Base-by-base conservation (phyloP, 2,329 filamentous ascomycete species). In the Colletotrichum lini region DNA sequence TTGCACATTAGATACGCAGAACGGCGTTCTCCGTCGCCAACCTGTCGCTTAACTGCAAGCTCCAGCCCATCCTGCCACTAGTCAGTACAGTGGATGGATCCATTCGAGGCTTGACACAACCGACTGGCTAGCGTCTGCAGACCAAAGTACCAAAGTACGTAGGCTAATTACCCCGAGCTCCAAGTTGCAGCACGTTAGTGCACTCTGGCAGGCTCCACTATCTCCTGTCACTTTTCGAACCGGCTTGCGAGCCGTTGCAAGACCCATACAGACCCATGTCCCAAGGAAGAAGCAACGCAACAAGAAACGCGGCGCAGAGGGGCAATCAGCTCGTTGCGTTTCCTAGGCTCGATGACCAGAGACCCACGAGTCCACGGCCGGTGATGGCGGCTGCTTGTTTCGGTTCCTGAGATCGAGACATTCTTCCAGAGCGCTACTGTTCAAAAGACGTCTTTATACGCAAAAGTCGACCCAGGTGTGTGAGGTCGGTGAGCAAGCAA, bases 181-280 rank as follows among this genome's bases (percentile, higher is more conserved):
- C 60, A 42, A 63, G 38, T 40, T 71, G 65, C 57, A 67, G 64
- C 35, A 40, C 58, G 49, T 64, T 59, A 30, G 30, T 8, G 30
- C 30, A 59, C 38, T 30, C 30, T 71, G 52, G 67, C 52, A 26
- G 15, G 65, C 65, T 57, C 68, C 68, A 65, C 68, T 54, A 15
- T 18, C 40, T 68, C 13, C 68, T 71, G 68, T 63, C 65, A 68
- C n/a, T 57, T 68, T 62, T 68, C 68, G 68, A 71, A 68, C 69
- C 69, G 69, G 69, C 65, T 71, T 40, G 45, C 65, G 47, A 71
- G 61, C 69, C 69, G 69, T 63, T 68, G 47, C 30, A 7, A 35
- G 30, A 35, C 30, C 30, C 30, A 56, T 56, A 42, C 49, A 66
- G 56, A 60, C 54, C 35, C n/a, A 44, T 23, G n/a, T 23, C 13